Evolutionary conservation across 495 filamentous ascomycete species (phyloP).

Genomic region (Friedmanniomyces endolithicus): DNA sequence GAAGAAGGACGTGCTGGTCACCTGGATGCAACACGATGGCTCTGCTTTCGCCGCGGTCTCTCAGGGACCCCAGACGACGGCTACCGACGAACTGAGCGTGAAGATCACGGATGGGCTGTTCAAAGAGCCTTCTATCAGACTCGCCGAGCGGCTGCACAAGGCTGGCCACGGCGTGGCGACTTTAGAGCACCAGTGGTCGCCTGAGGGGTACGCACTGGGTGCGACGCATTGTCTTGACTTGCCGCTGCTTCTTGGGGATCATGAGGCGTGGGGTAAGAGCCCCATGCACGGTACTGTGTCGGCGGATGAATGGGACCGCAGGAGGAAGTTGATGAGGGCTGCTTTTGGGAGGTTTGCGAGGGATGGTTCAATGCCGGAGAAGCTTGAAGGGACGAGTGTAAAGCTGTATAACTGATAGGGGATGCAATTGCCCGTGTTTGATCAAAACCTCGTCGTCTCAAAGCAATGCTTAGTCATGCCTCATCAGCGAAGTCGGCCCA

Average conservation of each 20-base stretch:
- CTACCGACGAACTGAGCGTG: background rate
- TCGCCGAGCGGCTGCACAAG: background rate
- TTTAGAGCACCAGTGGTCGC: background rate
- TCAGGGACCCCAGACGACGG: background rate
- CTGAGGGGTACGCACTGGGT: background rate
- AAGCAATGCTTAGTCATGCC: too few species aligned
- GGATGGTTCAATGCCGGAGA: background rate
- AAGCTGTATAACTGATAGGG: background rate
- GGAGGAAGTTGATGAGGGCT: background rate
- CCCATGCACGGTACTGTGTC: background rate
- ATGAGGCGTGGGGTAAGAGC: background rate
- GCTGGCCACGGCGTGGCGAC: background rate
- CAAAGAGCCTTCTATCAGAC: constrained; percentile 1
- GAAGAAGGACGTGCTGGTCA: constrained; percentile 1
- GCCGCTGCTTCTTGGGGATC: background rate
- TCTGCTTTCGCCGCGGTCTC: background rate
- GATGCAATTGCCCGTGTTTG: too few species aligned
- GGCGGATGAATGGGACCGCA: constrained; percentile 1
- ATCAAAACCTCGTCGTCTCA: too few species aligned
- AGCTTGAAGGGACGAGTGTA: background rate
- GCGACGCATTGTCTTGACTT: constrained; percentile 2
- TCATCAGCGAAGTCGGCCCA: too few species aligned
- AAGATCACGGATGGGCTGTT: background rate
- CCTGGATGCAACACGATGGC: constrained; percentile 1
- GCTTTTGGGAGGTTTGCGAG: constrained; percentile 1